Conservation (phyloP, 148 eudicot species). For the Arctostaphylos glauca region DNA sequence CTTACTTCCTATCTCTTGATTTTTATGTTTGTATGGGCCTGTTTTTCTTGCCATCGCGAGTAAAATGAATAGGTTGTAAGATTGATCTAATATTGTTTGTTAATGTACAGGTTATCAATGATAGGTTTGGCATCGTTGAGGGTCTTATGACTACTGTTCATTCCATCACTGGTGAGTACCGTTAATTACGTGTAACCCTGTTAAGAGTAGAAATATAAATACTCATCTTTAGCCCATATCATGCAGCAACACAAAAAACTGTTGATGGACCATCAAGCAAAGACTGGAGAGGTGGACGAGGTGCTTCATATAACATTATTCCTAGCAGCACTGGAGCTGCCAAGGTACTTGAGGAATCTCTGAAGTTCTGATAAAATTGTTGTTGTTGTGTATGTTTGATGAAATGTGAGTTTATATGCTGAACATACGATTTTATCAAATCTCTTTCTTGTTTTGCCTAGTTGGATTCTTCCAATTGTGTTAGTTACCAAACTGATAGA, state of each 20-base stretch:
- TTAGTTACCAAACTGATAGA: neutral
- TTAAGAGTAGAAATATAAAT: neutral
- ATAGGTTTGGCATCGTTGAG: constrained; percentile 64
- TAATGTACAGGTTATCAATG: constrained; percentile 48
- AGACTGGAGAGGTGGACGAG: constrained; percentile 64
- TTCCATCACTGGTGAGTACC: constrained; percentile 49
- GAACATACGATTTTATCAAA: neutral
- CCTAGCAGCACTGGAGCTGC: constrained; percentile 60
- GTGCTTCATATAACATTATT: constrained; percentile 51
- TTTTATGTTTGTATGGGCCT: neutral
- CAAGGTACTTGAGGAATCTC: constrained; percentile 37
- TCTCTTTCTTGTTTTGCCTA: neutral
- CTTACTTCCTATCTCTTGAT: neutral
- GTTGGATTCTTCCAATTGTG: neutral
- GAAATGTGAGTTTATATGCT: neutral
- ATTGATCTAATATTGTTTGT: neutral
- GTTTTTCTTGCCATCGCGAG: neutral
- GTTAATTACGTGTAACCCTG: neutral
- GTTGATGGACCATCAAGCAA: constrained; percentile 50
- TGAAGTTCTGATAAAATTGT: neutral
- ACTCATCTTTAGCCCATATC: constrained; percentile 1
- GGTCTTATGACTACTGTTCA: constrained; percentile 75
- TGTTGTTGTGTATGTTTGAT: neutral
- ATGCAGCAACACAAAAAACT: constrained; percentile 46
- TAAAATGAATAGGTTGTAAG: neutral